Conservation (phyloP, 2,329 filamentous ascomycete genomes). For the Botrytis paeoniae region DNA sequence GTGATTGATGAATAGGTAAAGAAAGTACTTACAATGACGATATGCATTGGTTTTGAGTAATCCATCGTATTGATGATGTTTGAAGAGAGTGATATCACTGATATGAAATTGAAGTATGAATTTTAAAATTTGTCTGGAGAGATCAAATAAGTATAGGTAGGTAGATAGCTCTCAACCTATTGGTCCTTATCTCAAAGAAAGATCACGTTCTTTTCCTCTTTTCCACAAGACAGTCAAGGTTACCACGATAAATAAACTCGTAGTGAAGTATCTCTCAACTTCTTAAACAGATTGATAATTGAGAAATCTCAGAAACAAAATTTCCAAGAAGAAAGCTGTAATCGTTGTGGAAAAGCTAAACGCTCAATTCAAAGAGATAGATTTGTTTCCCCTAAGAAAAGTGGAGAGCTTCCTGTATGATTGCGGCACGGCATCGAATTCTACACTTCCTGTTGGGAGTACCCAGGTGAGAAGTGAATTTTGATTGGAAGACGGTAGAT, state of each 20-base stretch:
- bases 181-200: not conserved
- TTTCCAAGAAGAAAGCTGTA: not conserved
- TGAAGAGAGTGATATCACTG: not conserved
- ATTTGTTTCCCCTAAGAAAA: not conserved
- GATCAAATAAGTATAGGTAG: not conserved
- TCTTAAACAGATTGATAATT: not conserved
- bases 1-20: not conserved
- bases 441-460: not conserved
- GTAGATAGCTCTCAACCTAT: not conserved
- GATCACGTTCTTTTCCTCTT: not conserved
- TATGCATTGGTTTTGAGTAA: constrained; percentile 6
- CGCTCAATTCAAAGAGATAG: not conserved
- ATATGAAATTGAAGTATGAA: not conserved
- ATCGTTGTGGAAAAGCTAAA: not conserved
- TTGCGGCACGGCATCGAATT: not conserved
- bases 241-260: not conserved
- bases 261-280: not conserved
- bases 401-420: not conserved
- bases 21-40: constrained; percentile 1
- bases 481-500: not conserved
- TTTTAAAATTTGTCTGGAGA: not conserved
- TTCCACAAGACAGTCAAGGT: not conserved
- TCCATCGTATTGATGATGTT: not conserved
- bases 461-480: not conserved
- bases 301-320: not conserved